Evolutionary conservation across 768 basidiomycete species (phyloP).

Genomic region (Suillus spraguei): DNA sequence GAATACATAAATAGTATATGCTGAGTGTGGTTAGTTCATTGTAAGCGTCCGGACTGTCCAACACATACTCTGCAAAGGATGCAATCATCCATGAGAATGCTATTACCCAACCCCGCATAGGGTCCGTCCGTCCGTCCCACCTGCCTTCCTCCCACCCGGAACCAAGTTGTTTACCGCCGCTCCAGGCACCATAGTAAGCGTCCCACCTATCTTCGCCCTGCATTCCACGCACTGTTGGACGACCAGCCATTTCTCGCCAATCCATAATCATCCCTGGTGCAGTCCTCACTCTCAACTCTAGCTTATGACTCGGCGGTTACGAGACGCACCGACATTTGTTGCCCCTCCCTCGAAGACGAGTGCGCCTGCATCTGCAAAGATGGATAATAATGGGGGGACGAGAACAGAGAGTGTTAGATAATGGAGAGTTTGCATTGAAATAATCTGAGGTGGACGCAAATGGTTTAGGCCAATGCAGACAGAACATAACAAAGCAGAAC

Average conservation of each 20-base stretch:
- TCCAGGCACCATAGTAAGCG: constrained; percentile 75
- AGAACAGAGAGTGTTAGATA: constrained; percentile 87
- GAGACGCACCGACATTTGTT: constrained; percentile 68
- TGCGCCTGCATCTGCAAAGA: constrained; percentile 74
- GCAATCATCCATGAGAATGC: constrained; percentile 85
- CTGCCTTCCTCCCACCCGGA: constrained; percentile 48
- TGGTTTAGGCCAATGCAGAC: constrained; percentile 8
- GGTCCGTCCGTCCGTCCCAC: constrained; percentile 75
- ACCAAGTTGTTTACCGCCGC: constrained; percentile 76
- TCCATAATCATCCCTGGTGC: constrained; percentile 87
- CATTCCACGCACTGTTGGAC: constrained; percentile 70
- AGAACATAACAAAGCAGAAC: neutral
- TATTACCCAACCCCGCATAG: constrained; percentile 87
- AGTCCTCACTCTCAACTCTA: constrained; percentile 10
- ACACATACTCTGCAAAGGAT: constrained; percentile 81
- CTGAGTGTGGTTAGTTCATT: constrained; percentile 28
- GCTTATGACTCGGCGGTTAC: neutral
- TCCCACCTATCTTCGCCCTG: constrained; percentile 68
- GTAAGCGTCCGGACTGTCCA: constrained; percentile 11
- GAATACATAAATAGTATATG: constrained; percentile 81
- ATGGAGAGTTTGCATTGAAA: constrained; percentile 91
- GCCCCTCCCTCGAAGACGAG: constrained; percentile 78
- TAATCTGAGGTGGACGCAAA: constrained; percentile 58
- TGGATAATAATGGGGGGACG: constrained; percentile 73
- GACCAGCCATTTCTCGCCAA: constrained; percentile 94